Base-by-base conservation (phyloP, 768 basidiomycete species). In the Heimioporus sp. region DNA sequence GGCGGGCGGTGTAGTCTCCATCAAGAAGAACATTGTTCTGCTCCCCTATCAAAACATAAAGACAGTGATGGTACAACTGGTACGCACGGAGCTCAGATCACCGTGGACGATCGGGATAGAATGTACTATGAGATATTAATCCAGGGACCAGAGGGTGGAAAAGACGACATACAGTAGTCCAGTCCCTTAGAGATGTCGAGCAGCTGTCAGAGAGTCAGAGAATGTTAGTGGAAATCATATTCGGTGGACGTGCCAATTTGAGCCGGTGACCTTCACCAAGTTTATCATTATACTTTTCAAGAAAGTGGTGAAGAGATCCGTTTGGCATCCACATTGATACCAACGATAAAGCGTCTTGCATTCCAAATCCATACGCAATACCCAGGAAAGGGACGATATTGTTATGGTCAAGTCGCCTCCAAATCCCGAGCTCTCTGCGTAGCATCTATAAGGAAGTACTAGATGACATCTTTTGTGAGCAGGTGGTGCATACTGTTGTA, bases 291-390 rank as follows among this genome's bases (percentile, higher is more conserved):
- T 48, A 17, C 8, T 46, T 58, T 0, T 3, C 19, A 11, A 70
- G 39, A 46, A 69, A 66, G 1, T 30, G 19, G 5, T 52, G 60
- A 12, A 72, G 51, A 0, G 57, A 60, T 12, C 55, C 65, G 32
- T 69, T 67, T 1, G 59, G 62, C 54, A 67, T 57, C 70, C 70
- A 71, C 2, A 56, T 57, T 5, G 65, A 68, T 9, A 71, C 68
- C 57, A 71, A 53, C 1, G 67, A 67, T 21, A 30, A 24, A 17
- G 36, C 15, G 5, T 16, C 46, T 2, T 10, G 21, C 15, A 12
- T 4, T 10, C 46, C 36, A 13, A 47, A 47, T 7, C 46, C 46
- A 8, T 37, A 24, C 5, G 5, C 21, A 24, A 24, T 5, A 24
- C 5, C 21, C 5, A 24, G 21, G 21, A 24, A 5, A 2, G 35